Evolutionary conservation across 148 eudicot species (phyloP), one percentile per base, ranked within the genome.

Genomic region (Euryodendron excelsum): DNA sequence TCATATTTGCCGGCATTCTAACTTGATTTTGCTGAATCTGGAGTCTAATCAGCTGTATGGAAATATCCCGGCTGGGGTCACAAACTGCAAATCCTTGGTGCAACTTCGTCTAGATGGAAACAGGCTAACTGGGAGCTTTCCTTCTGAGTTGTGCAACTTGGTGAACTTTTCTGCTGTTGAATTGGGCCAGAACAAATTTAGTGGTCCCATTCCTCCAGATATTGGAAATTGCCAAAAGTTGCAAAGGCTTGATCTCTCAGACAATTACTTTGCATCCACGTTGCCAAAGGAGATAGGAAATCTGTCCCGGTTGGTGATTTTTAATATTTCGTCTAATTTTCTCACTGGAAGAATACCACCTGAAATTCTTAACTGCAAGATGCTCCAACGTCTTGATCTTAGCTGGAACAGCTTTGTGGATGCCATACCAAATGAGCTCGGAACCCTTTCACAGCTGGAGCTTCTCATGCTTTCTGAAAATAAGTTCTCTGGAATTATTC

Each of bases 311-410:
- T 85, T 96, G 81, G 99, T 87, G 78, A 85, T 88, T 25, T 89
- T 93, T 62, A 96, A 96, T 78, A 86, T 96, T 52, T 96, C 99
- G 0, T 93, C 86, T 0, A 96, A 93, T 85, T 78, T 67, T 44
- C 85, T 96, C 69, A 89, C 80, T 0, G 99, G 99, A 30, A 39
- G 37, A 55, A 82, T 96, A 62, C 98, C 98, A 34, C 75, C 62
- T 21, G 91, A 91, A 62, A 91, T 96, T 68, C 80, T 83, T 33
- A 87, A 83, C 78, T 96, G 99, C 88, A 93, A 86, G 87, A 84
- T 77, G 83, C 92, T 96, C 79, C 99, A 93, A 78, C 90, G 98
- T 55, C 97, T 96, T 60, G 99, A 96, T 85, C 88, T 96, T 62
- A 90, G 99, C 82, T 80, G 78, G 62, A 96, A 96, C 77, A 75